phyloP scores from a whole-genome alignment of 2,329 filamentous ascomycete species.

The Teratosphaeria gauchensis region DNA sequence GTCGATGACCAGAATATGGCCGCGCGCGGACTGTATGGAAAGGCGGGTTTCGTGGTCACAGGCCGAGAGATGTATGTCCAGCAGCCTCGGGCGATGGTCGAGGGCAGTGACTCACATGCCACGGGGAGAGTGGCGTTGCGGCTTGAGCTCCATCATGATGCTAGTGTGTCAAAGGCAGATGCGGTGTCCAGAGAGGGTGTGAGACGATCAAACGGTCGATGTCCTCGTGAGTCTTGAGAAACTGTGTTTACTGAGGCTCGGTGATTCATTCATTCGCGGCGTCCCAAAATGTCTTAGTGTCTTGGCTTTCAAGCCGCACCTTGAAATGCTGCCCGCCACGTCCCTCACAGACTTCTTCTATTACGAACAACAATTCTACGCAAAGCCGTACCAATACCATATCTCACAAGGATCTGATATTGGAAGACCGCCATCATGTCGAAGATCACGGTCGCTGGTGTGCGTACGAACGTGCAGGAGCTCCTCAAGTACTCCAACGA shows the following conservation, averaged over 20 bases:
- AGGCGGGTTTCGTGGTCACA: slow-evolving; percentile 17
- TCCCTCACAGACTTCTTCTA: slow-evolving; percentile 6
- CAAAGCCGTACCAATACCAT: slow-evolving; percentile 28
- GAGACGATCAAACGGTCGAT: background rate
- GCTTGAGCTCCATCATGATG: slow-evolving; percentile 12
- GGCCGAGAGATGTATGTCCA: slow-evolving; percentile 15
- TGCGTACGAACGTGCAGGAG: slow-evolving; percentile 87
- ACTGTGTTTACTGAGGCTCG: no score
- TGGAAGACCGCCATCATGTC: slow-evolving; percentile 54
- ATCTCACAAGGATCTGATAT: slow-evolving; percentile 20
- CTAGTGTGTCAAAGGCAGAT: background rate
- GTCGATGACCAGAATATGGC: slow-evolving; percentile 19
- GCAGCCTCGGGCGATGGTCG: slow-evolving; percentile 7
- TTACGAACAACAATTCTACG: slow-evolving; percentile 16
- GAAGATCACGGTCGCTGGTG: slow-evolving; percentile 83
- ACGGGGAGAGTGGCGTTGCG: slow-evolving; percentile 10
- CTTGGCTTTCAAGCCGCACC: background rate
- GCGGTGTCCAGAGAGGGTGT: background rate
- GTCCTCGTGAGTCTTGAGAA: background rate
- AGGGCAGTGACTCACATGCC: slow-evolving; percentile 2
- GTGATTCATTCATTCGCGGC: background rate
- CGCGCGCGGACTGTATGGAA: slow-evolving; percentile 19
- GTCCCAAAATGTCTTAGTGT: background rate
- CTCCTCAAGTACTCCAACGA: slow-evolving; percentile 75
- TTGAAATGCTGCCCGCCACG: slow-evolving; percentile 1